Evolutionary conservation across 345 rosid species (phyloP).

Genomic region (Brassica carinata): DNA sequence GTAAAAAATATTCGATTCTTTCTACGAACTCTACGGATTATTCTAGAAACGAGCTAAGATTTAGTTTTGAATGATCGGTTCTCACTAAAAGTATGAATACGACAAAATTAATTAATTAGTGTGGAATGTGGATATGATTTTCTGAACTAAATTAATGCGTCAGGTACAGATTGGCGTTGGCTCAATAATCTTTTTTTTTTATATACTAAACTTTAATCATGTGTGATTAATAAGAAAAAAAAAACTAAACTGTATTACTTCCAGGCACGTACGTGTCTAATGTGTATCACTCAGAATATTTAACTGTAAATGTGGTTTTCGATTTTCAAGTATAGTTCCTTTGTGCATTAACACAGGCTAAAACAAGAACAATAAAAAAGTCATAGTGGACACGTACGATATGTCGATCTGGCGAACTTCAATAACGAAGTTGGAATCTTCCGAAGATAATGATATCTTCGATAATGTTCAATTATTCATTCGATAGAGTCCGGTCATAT

Average conservation of each 20-base stretch:
- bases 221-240: too few species aligned
- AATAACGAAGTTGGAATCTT: neutral
- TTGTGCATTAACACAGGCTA: neutral
- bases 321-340: neutral
- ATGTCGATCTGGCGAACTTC: neutral
- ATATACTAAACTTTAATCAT: too few species aligned
- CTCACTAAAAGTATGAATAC: too few species aligned
- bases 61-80: neutral
- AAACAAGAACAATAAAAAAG: neutral
- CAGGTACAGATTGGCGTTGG: neutral
- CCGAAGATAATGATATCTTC: neutral
- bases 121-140: neutral
- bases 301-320: neutral
- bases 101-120: neutral
- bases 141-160: neutral
- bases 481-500: neutral
- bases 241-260: neutral
- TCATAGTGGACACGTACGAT: neutral
- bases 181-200: neutral
- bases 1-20: neutral
- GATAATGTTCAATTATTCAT: neutral
- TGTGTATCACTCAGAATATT: neutral
- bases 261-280: neutral
- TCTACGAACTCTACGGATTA: neutral
- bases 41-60: neutral